Evolutionary conservation across 2,329 filamentous ascomycete genomes (phyloP).

Genomic region (Colletotrichum horii): DNA sequence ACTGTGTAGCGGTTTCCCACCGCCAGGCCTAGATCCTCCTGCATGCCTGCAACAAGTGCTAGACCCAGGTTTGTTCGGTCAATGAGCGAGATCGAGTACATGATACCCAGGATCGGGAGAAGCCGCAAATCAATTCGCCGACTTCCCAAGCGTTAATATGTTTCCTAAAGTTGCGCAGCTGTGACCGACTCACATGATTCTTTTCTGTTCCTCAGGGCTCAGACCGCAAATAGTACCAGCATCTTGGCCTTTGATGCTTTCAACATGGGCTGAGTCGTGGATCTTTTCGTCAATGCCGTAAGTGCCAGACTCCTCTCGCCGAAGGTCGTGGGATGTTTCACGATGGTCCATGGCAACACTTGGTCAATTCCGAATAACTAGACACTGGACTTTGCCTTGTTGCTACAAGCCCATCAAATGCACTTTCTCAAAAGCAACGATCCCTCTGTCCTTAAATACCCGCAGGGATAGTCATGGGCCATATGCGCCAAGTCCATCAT

Average conservation of each 20-base stretch:
- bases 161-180: background rate
- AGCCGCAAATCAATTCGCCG: conserved; percentile 37
- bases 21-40: conserved; percentile 14
- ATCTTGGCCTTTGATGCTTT: background rate
- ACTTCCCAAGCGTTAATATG: background rate
- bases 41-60: conserved; percentile 23
- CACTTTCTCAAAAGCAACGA: background rate
- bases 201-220: conserved; percentile 5
- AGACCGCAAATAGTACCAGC: background rate
- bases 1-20: conserved; percentile 22
- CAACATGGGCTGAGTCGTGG: background rate
- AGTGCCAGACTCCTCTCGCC: background rate
- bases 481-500: background rate
- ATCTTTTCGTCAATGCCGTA: background rate
- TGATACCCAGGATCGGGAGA: conserved; percentile 37
- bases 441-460: background rate
- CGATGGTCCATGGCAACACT: background rate
- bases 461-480: background rate
- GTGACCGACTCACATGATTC: background rate
- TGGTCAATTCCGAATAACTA: background rate
- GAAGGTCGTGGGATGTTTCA: background rate
- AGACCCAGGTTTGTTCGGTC: conserved; percentile 21
- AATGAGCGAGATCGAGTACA: conserved; percentile 25
- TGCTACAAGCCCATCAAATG: background rate
- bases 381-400: background rate